phyloP scores from a whole-genome alignment of 2,329 filamentous ascomycete species.

The Colletotrichum tofieldiae region DNA sequence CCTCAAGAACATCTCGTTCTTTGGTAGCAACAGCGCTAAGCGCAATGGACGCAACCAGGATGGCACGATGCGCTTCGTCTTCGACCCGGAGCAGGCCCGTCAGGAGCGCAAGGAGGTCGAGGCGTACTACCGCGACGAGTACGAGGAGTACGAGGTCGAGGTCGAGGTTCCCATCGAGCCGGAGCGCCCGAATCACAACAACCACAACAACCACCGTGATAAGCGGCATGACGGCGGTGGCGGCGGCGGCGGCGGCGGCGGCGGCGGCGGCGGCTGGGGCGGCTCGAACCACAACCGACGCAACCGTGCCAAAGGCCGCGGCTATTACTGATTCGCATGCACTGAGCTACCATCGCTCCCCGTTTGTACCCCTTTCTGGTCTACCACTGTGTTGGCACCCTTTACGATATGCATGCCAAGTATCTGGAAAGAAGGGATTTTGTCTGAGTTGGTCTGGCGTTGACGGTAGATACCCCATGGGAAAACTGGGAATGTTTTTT shows the following conservation, averaged over 20 bases:
- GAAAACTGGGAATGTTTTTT: constrained; percentile 28
- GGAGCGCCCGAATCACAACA: constrained; percentile 41
- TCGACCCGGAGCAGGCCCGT: constrained; percentile 83
- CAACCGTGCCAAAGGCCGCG: constrained; percentile 27
- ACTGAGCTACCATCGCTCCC: background rate
- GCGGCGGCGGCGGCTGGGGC: constrained; percentile 19
- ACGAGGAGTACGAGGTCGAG: constrained; percentile 83
- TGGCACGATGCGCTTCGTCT: constrained; percentile 90
- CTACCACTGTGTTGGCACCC: background rate
- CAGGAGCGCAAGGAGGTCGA: constrained; percentile 79
- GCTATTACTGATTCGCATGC: constrained; percentile 32
- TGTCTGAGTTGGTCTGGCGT: constrained; percentile 34
- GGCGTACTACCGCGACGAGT: constrained; percentile 80
- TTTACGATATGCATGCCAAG: background rate
- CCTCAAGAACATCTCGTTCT: constrained; percentile 56
- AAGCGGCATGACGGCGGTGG: constrained; percentile 30
- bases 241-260: background rate
- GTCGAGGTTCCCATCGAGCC: constrained; percentile 75
- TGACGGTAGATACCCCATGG: constrained; percentile 39
- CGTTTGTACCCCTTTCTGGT: background rate
- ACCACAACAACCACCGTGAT: constrained; percentile 22
- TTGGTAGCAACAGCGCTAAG: constrained; percentile 56
- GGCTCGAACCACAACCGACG: constrained; percentile 31
- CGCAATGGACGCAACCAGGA: constrained; percentile 67
- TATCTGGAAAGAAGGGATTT: constrained; percentile 7